Conservation (phyloP, 2,329 filamentous ascomycete genomes). For the Amylocarpus encephaloides region DNA sequence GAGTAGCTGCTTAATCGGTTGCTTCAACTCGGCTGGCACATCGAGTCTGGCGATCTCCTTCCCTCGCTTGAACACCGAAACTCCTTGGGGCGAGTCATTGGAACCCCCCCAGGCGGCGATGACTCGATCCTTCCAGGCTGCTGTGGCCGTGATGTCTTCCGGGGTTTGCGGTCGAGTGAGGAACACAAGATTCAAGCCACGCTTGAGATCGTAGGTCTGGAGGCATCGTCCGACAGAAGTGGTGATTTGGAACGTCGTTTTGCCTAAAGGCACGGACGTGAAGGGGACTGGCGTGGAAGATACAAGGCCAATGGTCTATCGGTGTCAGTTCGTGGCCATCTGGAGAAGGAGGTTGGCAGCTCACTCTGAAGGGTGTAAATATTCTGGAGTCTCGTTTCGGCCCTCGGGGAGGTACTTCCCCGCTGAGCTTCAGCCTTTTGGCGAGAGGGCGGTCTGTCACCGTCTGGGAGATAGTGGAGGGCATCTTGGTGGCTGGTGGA, state of each 20-base stretch:
- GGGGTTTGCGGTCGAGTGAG: conserved; percentile 88
- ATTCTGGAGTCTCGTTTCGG: conserved; percentile 61
- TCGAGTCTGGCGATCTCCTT: conserved; percentile 74
- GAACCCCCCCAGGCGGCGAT: conserved; percentile 82
- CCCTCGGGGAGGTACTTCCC: conserved; percentile 34
- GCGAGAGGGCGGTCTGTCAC: conserved; percentile 53
- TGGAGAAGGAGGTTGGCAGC: background rate
- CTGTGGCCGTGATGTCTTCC: conserved; percentile 75
- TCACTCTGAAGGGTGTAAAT: conserved; percentile 88
- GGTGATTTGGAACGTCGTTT: conserved; percentile 94
- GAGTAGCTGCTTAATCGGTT: conserved; percentile 71
- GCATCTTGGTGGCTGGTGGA: conserved; percentile 33
- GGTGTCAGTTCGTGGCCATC: conserved; percentile 13
- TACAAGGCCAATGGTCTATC: conserved; percentile 82
- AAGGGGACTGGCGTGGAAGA: conserved; percentile 89
- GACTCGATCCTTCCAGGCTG: conserved; percentile 79
- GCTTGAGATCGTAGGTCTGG: conserved; percentile 91
- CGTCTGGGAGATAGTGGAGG: conserved; percentile 34
- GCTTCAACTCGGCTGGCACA: conserved; percentile 55
- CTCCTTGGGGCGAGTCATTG: conserved; percentile 50
- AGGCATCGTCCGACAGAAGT: conserved; percentile 86
- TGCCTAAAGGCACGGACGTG: conserved; percentile 79
- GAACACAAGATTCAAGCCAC: conserved; percentile 87
- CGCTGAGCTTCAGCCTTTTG: conserved; percentile 69
- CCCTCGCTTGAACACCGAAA: conserved; percentile 91